A percentile compares a stretch with the other conserved stretches of the same genome.
phyloP scores from a whole-genome alignment of 179 eudicot species.

The Amaranthus tricolor region DNA sequence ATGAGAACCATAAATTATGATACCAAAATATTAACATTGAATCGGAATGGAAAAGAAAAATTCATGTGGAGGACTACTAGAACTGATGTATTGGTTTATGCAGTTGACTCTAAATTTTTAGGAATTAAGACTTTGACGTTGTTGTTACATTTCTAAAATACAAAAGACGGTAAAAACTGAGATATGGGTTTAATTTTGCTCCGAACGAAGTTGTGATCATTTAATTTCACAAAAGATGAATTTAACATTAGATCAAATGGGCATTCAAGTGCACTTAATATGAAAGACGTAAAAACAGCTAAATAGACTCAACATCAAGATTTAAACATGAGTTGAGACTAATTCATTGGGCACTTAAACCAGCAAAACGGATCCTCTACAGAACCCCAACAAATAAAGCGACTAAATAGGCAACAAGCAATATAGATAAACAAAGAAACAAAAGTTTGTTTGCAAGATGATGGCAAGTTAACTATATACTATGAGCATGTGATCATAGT shows the following conservation, averaged over 20 bases:
- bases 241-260: background rate
- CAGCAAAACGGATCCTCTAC: background rate
- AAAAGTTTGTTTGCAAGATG: background rate
- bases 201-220: background rate
- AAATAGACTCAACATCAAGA: background rate
- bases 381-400: background rate
- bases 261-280: background rate
- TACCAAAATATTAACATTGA: constrained; percentile 13
- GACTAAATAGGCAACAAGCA: background rate
- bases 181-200: too few relatives aligned
- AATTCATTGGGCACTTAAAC: background rate
- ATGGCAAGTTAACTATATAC: background rate
- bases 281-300: background rate
- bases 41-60: background rate
- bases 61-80: too few relatives aligned
- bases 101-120: too few relatives aligned
- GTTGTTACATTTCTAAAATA: too few relatives aligned
- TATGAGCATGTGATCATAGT: background rate
- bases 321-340: background rate
- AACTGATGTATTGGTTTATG: too few relatives aligned
- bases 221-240: background rate
- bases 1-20: background rate
- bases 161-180: too few relatives aligned
- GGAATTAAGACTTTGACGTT: too few relatives aligned
- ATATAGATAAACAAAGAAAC: too few relatives aligned